Evolutionary conservation across 306 rosid species (phyloP), one percentile per base, ranked within the genome.

Genomic region (Medicago ruthenica): DNA sequence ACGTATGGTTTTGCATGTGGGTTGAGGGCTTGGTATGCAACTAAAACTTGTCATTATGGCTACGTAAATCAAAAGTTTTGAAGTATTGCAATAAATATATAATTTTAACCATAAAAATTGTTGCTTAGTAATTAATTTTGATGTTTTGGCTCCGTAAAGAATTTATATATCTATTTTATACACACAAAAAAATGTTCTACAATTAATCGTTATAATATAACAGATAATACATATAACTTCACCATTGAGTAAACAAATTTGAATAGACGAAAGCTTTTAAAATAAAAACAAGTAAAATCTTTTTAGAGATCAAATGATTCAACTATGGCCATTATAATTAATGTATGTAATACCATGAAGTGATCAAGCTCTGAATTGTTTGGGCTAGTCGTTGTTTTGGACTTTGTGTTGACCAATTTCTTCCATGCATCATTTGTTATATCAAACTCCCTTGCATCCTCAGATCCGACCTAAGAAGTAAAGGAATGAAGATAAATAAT

Each of bases 311-410:
- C 20, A 34, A 21, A 11, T 57, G 16, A 59, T 24, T 16, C 12
- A 24, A 24, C 13, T 59, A 20, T 57, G 18, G 24, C 16, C 16
- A 13, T 55, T 41, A 21, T 41, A 21, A 20, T 60, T 17, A 13
- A 22, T 22, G 14, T 58, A 7, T 48, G 54, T 5, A 20, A 55
- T 74, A 83, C 86, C 86, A 83, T 83, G 81, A 83, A 83, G 14
- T 83, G 81, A 79, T 83, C 86, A 40, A 83, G 80, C 72, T 83
- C 86, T 18, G 84, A 75, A 71, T 79, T 79, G 47, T 27, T 80
- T 8, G 40, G 73, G 47, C 15, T 42, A 15, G 21, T 2, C 4
- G 67, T 14, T 22, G 68, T 27, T 64, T 65, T 70, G 36, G 78
- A 24, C 54, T 83, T 64, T 41, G 79, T 64, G 47, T 79, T 62